A percentile compares a stretch with the other conserved stretches of the same genome.
These are phyloP conservation scores for Neonectria punicea DNA, from an alignment of 2,329 filamentous ascomycete species.

Conservation along the genomic window DNA sequence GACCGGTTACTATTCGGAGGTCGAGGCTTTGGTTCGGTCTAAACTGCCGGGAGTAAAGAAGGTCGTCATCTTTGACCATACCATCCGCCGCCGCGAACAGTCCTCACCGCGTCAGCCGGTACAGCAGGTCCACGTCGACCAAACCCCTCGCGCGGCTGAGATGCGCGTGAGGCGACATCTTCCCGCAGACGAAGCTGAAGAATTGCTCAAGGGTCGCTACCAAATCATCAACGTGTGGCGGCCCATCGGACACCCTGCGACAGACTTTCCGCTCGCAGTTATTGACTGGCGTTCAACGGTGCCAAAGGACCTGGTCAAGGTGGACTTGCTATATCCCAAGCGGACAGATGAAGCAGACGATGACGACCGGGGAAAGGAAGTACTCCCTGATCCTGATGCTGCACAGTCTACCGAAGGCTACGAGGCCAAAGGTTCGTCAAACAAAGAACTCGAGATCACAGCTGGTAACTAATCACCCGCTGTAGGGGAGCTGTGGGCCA, in stretches of 20 bases:
- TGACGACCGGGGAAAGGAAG: constrained; percentile 40
- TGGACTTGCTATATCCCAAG: constrained; percentile 39
- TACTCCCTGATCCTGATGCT: constrained; percentile 26
- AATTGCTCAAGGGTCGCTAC: constrained; percentile 51
- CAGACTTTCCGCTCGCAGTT: constrained; percentile 39
- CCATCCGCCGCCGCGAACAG: constrained; percentile 68
- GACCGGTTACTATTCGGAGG: constrained; percentile 68
- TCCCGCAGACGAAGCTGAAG: constrained; percentile 54
- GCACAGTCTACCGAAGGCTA: constrained; percentile 37
- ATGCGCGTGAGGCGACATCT: constrained; percentile 71
- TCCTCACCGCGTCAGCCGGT: constrained; percentile 70
- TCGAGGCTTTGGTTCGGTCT: constrained; percentile 65
- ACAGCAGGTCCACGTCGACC: constrained; percentile 77
- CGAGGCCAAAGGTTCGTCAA: constrained; percentile 28
- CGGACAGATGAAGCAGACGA: constrained; percentile 35
- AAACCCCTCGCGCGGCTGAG: constrained; percentile 71
- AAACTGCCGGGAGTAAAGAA: constrained; percentile 67
- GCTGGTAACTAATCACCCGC: background rate
- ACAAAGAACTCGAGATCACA: background rate
- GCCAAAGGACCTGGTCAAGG: constrained; percentile 38
- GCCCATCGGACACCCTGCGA: constrained; percentile 43
- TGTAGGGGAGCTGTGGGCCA: constrained; percentile 33
- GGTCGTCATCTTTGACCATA: constrained; percentile 78
- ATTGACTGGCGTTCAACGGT: constrained; percentile 39
- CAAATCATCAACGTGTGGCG: constrained; percentile 64